Base-by-base conservation (phyloP, 768 basidiomycete species). In the Collybiopsis luxurians region DNA sequence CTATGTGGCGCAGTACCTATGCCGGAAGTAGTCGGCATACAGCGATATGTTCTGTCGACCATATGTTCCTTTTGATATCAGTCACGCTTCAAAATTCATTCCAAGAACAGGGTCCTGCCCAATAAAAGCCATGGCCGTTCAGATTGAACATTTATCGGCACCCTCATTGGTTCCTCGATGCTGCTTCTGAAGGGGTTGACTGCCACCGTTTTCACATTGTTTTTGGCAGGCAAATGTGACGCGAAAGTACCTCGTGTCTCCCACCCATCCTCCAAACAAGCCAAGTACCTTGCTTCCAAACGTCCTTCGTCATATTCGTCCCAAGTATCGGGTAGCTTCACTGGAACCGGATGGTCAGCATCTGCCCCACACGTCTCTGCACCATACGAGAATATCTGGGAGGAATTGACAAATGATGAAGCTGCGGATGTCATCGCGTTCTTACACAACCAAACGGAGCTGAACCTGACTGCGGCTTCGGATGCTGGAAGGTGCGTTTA, bases 381-480 rank as follows among this genome's bases (percentile, higher is more conserved):
- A 3, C 40, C 53, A 0, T 30, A 54, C 40, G 42, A 27, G 27
- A 54, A 54, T 19, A 34, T 54, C 30, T 54, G 53, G 53, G 36
- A 31, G 4, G 53, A 42, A n/a, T 30, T 54, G 11, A 54, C 27
- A 10, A 31, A 54, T 30, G 53, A 54, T 44, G 53, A 54, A 54
- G 53, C 53, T 4, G 53, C 53, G 27, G 53, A 43, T 54, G 60
- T 64, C 26, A 62, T 64, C 50, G 53, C 58, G 42, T 64, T 64
- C 26, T 55, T 64, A 26, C 63, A 64, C 45, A 58, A 64, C 27
- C 60, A 62, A 39, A 60, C 57, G 1, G 56, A 58, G 27, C 50
- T 62, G 21, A 64, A 64, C 47, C 54, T 64, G 10, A 64, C 63
- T 23, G 59, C 63, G 2, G 54, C 53, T 15, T 58, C 58, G 3